These are phyloP conservation scores for Paraleonurus japonicus DNA, from an alignment of 257 asterid genomes.

Conservation along the genomic window DNA sequence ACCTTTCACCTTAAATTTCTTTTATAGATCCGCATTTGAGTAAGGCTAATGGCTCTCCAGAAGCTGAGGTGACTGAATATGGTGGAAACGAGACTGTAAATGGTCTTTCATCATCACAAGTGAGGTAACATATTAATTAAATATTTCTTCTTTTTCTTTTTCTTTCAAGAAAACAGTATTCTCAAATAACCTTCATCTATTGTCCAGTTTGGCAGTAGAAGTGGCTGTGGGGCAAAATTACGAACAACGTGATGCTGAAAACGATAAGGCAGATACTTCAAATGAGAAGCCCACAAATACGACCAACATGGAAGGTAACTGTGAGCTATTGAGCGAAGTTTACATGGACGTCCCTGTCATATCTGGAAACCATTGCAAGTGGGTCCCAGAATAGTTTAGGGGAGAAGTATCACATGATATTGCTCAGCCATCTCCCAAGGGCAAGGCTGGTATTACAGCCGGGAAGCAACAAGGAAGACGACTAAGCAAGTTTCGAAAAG, in stretches of 20 bases:
- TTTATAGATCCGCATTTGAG: conserved; percentile 30
- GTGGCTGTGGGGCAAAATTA: conserved; percentile 25
- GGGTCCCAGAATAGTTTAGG: conserved; percentile 35
- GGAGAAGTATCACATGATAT: conserved; percentile 35
- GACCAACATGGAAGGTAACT: conserved; percentile 30
- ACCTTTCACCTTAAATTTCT: conserved; percentile 12
- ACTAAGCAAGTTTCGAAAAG: conserved; percentile 31
- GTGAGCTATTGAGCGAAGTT: conserved; percentile 48
- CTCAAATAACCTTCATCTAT: conserved; percentile 15
- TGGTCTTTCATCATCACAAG: conserved; percentile 39
- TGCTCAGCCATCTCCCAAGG: conserved; percentile 30
- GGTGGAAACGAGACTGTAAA: conserved; percentile 32
- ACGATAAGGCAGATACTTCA: background rate
- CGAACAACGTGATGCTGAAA: conserved; percentile 23
- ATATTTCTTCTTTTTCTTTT: background rate
- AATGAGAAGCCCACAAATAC: conserved; percentile 15
- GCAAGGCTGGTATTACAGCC: conserved; percentile 6
- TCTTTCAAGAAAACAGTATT: background rate
- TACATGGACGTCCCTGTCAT: conserved; percentile 52
- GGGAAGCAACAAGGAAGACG: conserved; percentile 43
- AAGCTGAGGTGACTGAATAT: conserved; percentile 25
- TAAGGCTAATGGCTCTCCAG: conserved; percentile 33
- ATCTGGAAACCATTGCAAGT: conserved; percentile 41
- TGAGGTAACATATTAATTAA: conserved; percentile 42
- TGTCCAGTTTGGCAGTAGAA: conserved; percentile 41